phyloP scores from a whole-genome alignment of 208 protist species.

The Crithidia mellificae region DNA sequence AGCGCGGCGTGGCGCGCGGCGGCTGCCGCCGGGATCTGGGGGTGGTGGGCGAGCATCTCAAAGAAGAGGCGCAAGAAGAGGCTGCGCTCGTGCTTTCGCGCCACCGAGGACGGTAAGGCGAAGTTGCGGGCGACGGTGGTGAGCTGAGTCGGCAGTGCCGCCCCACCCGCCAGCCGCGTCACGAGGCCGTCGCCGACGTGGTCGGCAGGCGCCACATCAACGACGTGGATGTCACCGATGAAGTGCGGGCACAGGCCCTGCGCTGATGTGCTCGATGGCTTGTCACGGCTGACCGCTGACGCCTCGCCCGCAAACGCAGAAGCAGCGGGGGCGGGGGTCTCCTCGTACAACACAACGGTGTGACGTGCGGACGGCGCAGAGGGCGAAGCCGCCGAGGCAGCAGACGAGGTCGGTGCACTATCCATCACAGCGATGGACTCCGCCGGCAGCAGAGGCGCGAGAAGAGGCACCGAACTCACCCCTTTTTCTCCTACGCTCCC shows the following conservation, averaged over 20 bases:
- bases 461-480: too few relatives aligned
- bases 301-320: not conserved
- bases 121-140: slow-evolving; percentile 42
- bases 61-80: slow-evolving; percentile 36
- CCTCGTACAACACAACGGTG: slow-evolving; percentile 39
- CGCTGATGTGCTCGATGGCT: not conserved
- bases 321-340: not conserved
- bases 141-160: slow-evolving; percentile 21
- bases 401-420: too few relatives aligned
- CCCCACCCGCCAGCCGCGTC: slow-evolving; percentile 11
- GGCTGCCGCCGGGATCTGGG: slow-evolving; percentile 31
- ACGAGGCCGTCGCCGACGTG: not conserved
- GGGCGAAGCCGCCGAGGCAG: not conserved
- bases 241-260: slow-evolving; percentile 21
- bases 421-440: not conserved
- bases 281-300: not conserved
- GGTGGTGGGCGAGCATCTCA: slow-evolving; percentile 29
- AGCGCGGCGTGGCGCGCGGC: slow-evolving; percentile 39
- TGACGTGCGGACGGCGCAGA: slow-evolving; percentile 19
- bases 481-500: too few relatives aligned
- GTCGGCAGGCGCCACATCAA: slow-evolving; percentile 19
- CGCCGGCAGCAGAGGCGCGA: not conserved
- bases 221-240: slow-evolving; percentile 35
- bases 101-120: slow-evolving; percentile 13
- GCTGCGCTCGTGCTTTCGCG: not conserved